These are phyloP conservation scores for Candida vaughaniae DNA, from an alignment of 805 yeast genomes.

Conservation along the genomic window DNA sequence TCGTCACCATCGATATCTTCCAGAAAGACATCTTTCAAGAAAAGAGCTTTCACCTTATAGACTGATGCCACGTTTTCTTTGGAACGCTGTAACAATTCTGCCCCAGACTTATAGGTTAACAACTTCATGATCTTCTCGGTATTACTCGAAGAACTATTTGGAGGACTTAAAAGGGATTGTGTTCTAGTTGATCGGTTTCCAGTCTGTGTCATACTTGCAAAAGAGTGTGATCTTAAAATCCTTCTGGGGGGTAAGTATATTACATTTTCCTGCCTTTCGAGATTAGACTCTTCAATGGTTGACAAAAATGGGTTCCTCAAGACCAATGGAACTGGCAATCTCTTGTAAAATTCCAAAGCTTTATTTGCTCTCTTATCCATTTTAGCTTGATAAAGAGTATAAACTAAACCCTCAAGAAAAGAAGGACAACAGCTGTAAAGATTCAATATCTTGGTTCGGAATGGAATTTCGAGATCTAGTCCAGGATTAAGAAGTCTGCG, in stretches of 20 bases:
- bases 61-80: not conserved
- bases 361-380: no score
- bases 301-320: not conserved
- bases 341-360: constrained; percentile 1
- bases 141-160: no score
- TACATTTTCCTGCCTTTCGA: no score
- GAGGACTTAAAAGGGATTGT: not conserved
- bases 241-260: not conserved
- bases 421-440: constrained; percentile 1
- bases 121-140: no score
- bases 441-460: constrained; percentile 3
- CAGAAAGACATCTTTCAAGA: not conserved
- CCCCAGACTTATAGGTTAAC: not conserved
- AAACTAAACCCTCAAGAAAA: constrained; percentile 3
- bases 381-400: constrained; percentile 1
- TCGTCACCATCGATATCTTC: constrained; percentile 2
- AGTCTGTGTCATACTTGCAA: no score
- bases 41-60: constrained; percentile 2
- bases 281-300: not conserved
- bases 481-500: not conserved
- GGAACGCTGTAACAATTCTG: constrained; percentile 2
- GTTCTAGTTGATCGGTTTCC: no score
- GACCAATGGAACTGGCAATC: constrained; percentile 1
- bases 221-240: no score
- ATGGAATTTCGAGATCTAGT: not conserved